Evolutionary conservation across 345 rosid species (phyloP).

Genomic region (Stellera chamaejasme): DNA sequence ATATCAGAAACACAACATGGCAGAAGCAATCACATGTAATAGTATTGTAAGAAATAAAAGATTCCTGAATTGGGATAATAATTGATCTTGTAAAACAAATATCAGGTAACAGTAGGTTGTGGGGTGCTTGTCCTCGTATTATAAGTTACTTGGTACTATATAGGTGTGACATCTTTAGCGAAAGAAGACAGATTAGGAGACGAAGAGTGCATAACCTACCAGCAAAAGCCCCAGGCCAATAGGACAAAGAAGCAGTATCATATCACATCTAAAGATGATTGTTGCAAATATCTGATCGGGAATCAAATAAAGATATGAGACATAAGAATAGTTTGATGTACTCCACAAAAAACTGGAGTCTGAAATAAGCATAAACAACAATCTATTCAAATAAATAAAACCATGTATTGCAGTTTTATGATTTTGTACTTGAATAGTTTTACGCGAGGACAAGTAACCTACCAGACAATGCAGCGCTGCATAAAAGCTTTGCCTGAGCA

Average conservation of each 20-base stretch:
- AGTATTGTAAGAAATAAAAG: not conserved
- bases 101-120: not conserved
- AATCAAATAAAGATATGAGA: constrained; percentile 13
- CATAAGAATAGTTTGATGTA: constrained; percentile 17
- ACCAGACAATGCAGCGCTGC: constrained; percentile 78
- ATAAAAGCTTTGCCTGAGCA: constrained; percentile 61
- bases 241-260: constrained; percentile 71
- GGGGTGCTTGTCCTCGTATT: not conserved
- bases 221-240: constrained; percentile 69
- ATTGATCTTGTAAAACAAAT: constrained; percentile 1
- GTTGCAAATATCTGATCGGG: constrained; percentile 57
- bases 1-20: not conserved
- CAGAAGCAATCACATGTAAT: not conserved
- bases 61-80: not conserved
- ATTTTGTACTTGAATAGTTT: not conserved
- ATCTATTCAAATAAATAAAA: not conserved
- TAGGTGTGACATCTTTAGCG: not conserved
- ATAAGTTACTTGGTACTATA: too few species aligned
- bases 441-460: constrained; percentile 6
- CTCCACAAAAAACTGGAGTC: not conserved
- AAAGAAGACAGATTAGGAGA: not conserved
- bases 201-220: constrained; percentile 36
- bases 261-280: constrained; percentile 77
- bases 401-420: not conserved
- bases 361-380: not conserved